phyloP scores from a whole-genome alignment of 106 monocot genomes.

The Dendrobium officinale region DNA sequence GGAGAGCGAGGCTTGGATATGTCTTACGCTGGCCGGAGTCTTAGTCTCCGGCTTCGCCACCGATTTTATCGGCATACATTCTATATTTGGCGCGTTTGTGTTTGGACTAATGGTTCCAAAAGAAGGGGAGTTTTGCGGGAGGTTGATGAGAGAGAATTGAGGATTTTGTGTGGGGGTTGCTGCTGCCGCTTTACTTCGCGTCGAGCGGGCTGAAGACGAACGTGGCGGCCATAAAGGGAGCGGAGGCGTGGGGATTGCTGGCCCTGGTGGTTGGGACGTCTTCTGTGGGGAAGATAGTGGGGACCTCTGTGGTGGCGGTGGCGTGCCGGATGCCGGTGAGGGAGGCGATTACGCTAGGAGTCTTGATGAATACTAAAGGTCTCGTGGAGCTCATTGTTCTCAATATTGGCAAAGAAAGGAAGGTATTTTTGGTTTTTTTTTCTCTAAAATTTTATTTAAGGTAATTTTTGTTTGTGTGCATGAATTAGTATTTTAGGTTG shows the following conservation, averaged over 20 bases:
- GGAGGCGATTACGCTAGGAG: constrained; percentile 31
- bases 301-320: constrained; percentile 18
- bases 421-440: neutral
- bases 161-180: constrained; percentile 30
- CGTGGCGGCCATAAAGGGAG: constrained; percentile 32
- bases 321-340: constrained; percentile 14
- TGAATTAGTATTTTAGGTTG: too few relatives aligned
- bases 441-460: too few relatives aligned
- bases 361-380: constrained; percentile 51
- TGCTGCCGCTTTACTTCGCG: constrained; percentile 48
- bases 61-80: constrained; percentile 40
- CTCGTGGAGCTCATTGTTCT: constrained; percentile 50
- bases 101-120: constrained; percentile 31
- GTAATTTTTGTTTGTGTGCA: too few relatives aligned
- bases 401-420: constrained; percentile 40
- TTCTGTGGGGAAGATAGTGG: constrained; percentile 31
- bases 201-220: constrained; percentile 46
- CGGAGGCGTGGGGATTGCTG: constrained; percentile 25
- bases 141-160: constrained; percentile 39
- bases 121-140: constrained; percentile 28
- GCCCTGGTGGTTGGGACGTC: constrained; percentile 32
- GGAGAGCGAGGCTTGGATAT: constrained; percentile 24
- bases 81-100: constrained; percentile 38
- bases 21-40: constrained; percentile 16
- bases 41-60: constrained; percentile 31